A percentile compares a stretch with the other conserved stretches of the same genome.
These are phyloP conservation scores for Pythium aquatile DNA, from an alignment of 352 stramenopile species.

Conservation along the genomic window DNA sequence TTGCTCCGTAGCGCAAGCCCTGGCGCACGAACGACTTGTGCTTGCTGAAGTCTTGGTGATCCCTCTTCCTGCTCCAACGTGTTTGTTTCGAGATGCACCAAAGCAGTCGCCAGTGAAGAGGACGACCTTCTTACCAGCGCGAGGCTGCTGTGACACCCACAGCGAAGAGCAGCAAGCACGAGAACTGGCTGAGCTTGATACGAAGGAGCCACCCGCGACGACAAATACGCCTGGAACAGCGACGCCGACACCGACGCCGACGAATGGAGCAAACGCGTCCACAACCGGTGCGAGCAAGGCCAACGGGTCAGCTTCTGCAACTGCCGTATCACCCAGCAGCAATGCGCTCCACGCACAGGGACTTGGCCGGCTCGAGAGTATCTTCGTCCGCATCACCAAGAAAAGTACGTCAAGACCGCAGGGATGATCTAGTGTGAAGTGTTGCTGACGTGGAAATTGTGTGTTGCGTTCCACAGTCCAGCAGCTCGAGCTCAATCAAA, in stretches of 20 bases:
- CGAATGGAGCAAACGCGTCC: neutral
- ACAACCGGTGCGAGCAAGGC: neutral
- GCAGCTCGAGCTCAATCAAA: constrained; percentile 71
- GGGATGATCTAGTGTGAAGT: neutral
- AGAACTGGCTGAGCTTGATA: constrained; percentile 15
- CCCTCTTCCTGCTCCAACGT: neutral
- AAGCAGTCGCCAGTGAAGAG: constrained; percentile 17
- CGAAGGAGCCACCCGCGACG: neutral
- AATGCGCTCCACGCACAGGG: constrained; percentile 34
- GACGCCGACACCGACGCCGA: neutral
- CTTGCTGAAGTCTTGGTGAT: neutral
- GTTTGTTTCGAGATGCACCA: constrained; percentile 10
- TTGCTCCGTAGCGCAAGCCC: neutral
- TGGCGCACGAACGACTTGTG: neutral
- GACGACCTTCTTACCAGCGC: constrained; percentile 13
- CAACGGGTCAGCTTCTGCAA: constrained; percentile 14
- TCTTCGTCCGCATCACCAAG: constrained; percentile 84
- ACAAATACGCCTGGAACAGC: neutral
- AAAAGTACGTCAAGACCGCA: constrained; percentile 49
- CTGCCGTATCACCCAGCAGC: neutral
- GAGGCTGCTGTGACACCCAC: neutral
- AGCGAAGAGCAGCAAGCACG: constrained; percentile 3
- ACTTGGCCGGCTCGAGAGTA: constrained; percentile 71
- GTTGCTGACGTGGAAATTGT: neutral
- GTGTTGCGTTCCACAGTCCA: constrained; percentile 42